Evolutionary conservation across 805 yeast genomes (phyloP).

Genomic region (Candida arabinofermentans): DNA sequence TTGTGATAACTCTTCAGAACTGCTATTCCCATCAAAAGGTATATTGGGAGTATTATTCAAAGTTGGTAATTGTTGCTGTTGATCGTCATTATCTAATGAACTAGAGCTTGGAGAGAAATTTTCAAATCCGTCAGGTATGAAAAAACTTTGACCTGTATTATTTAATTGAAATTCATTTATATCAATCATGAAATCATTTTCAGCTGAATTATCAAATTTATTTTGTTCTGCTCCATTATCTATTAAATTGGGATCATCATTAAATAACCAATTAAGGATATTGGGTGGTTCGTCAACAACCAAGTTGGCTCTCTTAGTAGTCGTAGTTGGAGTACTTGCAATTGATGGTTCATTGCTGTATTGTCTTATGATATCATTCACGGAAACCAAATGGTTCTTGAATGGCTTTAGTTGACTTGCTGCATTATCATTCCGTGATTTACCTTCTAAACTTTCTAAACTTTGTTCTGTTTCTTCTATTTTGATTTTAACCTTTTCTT

Average conservation of each 20-base stretch:
- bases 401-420: background rate
- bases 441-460: too few species aligned
- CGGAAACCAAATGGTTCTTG: background rate
- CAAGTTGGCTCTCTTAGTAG: too few species aligned
- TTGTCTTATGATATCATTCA: background rate
- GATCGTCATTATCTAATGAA: background rate
- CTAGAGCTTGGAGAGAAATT: constrained; percentile 21
- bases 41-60: background rate
- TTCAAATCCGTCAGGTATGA: constrained; percentile 28
- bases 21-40: too few species aligned
- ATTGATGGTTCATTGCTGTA: too few species aligned
- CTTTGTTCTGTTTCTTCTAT: too few species aligned
- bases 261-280: constrained; percentile 28
- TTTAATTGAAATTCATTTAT: constrained; percentile 22
- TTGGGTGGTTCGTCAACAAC: constrained; percentile 16
- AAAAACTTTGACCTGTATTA: constrained; percentile 27
- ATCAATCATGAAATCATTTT: constrained; percentile 15
- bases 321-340: too few species aligned
- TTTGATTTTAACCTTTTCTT: too few species aligned
- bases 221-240: background rate
- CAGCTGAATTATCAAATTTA: background rate
- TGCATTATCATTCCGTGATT: too few species aligned
- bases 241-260: constrained; percentile 13
- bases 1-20: too few species aligned
- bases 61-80: background rate